Evolutionary conservation across 1,139 yeast genomes (phyloP).

Genomic region (Entelexis paramagnoliae): DNA sequence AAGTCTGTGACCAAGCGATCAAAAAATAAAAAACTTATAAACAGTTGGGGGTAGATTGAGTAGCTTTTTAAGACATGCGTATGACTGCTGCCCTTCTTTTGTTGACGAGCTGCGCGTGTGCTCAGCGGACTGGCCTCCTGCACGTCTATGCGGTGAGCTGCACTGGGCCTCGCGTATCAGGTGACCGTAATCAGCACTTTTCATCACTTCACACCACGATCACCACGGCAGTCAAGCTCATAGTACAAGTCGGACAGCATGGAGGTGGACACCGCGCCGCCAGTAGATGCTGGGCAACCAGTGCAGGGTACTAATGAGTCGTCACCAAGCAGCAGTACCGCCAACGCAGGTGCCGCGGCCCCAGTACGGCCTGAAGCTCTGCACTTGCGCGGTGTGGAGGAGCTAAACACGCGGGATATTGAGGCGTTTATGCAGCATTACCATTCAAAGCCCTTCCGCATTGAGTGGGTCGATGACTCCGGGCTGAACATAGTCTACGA

Average conservation of each 20-base stretch:
- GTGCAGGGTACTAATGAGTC: not conserved
- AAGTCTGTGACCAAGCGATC: too few species aligned
- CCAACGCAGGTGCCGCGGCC: not conserved
- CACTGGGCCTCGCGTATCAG: not conserved
- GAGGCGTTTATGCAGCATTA: slow-evolving; percentile 46
- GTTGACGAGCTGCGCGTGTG: too few species aligned
- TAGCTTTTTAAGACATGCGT: too few species aligned
- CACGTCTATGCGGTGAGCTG: not conserved
- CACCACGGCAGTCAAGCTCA: not conserved
- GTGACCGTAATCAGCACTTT: not conserved
- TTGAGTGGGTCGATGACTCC: slow-evolving; percentile 66
- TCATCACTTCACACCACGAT: not conserved
- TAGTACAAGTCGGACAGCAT: not conserved
- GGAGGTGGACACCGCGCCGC: slow-evolving; percentile 3
- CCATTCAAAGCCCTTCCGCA: slow-evolving; percentile 39
- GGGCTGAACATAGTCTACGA: slow-evolving; percentile 44
- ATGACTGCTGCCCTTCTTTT: too few species aligned
- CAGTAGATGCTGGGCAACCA: not conserved
- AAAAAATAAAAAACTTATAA: too few species aligned
- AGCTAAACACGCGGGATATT: slow-evolving; percentile 53
- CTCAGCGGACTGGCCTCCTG: too few species aligned
- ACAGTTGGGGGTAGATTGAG: too few species aligned
- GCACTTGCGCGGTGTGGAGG: slow-evolving; percentile 55
- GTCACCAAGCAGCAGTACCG: not conserved
- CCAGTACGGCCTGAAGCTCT: slow-evolving; percentile 37